These are phyloP conservation scores for Gossypium anomalum DNA, from an alignment of 345 rosid genomes.

Conservation along the genomic window DNA sequence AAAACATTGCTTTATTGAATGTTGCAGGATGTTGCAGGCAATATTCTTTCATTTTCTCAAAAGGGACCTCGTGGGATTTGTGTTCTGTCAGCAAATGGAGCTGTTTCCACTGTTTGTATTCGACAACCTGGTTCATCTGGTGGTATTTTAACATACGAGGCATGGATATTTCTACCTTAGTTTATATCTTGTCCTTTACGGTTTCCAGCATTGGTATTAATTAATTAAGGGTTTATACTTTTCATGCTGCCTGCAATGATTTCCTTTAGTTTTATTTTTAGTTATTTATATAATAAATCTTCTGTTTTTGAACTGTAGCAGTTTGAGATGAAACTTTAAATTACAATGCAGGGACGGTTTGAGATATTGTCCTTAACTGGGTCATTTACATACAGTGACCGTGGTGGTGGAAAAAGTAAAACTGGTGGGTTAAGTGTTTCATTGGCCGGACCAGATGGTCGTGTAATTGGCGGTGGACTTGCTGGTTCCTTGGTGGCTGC, in stretches of 20 bases:
- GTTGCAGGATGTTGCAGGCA: constrained; percentile 61
- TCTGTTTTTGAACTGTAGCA: too few species aligned
- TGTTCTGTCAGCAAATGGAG: constrained; percentile 62
- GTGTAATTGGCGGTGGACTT: constrained; percentile 56
- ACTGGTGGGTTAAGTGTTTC: constrained; percentile 51
- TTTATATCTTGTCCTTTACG: neutral
- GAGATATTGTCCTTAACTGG: constrained; percentile 56
- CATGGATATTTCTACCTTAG: neutral
- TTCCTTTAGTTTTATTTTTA: too few species aligned
- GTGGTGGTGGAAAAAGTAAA: constrained; percentile 30
- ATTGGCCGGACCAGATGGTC: constrained; percentile 51
- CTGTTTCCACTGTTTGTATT: constrained; percentile 48
- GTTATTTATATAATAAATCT: too few species aligned
- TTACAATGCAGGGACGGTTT: constrained; percentile 48
- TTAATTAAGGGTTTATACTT: too few species aligned
- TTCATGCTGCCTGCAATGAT: too few species aligned
- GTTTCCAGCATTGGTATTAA: neutral
- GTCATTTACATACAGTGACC: constrained; percentile 40
- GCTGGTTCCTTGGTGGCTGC: constrained; percentile 60
- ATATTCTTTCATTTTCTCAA: constrained; percentile 43
- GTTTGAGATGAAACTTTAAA: neutral
- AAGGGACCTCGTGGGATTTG: constrained; percentile 50
- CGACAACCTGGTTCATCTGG: constrained; percentile 48
- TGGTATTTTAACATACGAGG: constrained; percentile 20
- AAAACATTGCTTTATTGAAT: too few species aligned